A percentile compares a stretch with the other conserved stretches of the same genome.
Conservation (phyloP, 805 yeast genomes). For the Tetrapisispora namnaoensis region DNA sequence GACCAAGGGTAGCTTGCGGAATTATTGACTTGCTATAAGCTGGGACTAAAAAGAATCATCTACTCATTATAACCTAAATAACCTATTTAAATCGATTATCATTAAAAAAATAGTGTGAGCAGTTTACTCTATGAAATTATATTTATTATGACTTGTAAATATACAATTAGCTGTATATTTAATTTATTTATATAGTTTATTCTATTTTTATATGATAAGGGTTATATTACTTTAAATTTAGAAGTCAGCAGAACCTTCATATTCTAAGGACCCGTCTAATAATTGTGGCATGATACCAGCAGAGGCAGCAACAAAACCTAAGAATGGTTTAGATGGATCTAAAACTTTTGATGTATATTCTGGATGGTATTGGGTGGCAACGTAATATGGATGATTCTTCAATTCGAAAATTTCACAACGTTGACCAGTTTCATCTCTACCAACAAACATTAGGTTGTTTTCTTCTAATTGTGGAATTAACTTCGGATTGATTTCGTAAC, state of each 20-base stretch:
- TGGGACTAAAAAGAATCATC: not conserved
- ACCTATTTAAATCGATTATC: too few relatives aligned
- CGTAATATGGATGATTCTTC: slow-evolving; percentile 78
- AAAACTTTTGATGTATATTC: slow-evolving; percentile 94
- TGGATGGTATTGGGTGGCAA: slow-evolving; percentile 97
- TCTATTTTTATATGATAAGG: not conserved
- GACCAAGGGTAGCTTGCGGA: slow-evolving; percentile 98
- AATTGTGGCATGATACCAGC: slow-evolving; percentile 71
- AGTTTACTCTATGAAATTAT: not conserved
- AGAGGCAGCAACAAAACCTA: slow-evolving; percentile 93
- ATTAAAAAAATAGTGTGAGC: not conserved
- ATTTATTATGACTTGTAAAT: slow-evolving; percentile 1
- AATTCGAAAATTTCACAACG: slow-evolving; percentile 94
- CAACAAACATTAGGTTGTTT: slow-evolving; percentile 79
- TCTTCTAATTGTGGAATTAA: slow-evolving; percentile 61
- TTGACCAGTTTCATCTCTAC: slow-evolving; percentile 79
- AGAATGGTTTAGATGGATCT: slow-evolving; percentile 92
- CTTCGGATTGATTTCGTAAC: slow-evolving; percentile 93
- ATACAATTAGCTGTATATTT: slow-evolving; percentile 1
- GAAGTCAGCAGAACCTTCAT: slow-evolving; percentile 8
- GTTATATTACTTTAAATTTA: not conserved
- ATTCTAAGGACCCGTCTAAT: slow-evolving; percentile 32
- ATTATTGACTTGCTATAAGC: slow-evolving; percentile 54
- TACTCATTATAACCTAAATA: too few relatives aligned
- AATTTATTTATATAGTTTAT: not conserved